Base-by-base conservation (phyloP, 257 asterid species). In the Nyctanthes arbortristis region DNA sequence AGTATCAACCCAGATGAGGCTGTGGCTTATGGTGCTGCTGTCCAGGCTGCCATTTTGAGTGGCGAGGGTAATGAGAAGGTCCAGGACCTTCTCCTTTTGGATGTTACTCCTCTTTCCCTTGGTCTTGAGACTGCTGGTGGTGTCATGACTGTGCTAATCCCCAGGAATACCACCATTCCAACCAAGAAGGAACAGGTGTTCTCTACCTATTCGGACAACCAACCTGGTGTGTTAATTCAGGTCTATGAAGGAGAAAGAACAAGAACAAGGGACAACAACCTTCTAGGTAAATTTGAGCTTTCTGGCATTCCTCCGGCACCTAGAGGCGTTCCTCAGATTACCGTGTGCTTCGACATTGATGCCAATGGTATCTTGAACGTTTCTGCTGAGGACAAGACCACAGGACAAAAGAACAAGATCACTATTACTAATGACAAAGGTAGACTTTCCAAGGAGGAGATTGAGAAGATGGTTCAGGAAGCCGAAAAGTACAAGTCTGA, bases 41-140 rank as follows among this genome's bases (percentile, higher is more conserved):
- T 73, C 33, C 78, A 73, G 35, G 78, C 73, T 58, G 78, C 73
- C 7, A 73, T 60, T 60, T 61, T 73, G 73, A 73, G 78, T 20
- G 78, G 73, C 25, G 78, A 73, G 63, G 77, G 78, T 27, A 73
- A 73, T 10, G 73, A 73, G 69, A 73, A 73, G 69, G 78, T 73
- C 24, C 78, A 73, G 59, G 73, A 73, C 24, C 73, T 73, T 3
- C 56, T 73, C 54, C 78, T 73, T 20, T 66, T 73, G 8, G 78
- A 73, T 47, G 78, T 73, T 11, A 67, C 78, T 28, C 78, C 78
- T 30, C 73, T 73, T 3, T 73, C 73, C 33, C 78, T 73, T 45
- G 78, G 78, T 59, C 14, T 67, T 31, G 73, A 73, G 25, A 73
- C 78, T 24, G 73, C 73, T 27, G 73, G 78, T 31, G 73, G 78